Conservation (phyloP, 2,329 filamentous ascomycete species). For the Penicillium sp. region DNA sequence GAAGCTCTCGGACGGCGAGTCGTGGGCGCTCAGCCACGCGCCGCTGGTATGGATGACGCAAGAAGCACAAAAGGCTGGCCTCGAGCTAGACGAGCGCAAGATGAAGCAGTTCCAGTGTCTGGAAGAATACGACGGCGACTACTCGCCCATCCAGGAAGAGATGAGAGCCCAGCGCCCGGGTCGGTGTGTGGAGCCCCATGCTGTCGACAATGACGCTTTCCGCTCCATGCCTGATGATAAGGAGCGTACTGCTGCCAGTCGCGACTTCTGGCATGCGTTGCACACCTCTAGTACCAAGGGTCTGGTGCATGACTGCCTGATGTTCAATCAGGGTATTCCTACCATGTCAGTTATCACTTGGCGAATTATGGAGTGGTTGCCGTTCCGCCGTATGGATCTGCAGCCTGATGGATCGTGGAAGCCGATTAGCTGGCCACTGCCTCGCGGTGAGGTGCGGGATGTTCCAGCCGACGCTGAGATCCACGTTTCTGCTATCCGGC, state of each 20-base stretch:
- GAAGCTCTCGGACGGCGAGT: constrained; percentile 58
- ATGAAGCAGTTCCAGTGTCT: constrained; percentile 65
- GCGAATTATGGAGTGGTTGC: constrained; percentile 79
- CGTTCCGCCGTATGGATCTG: constrained; percentile 78
- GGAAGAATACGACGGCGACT: constrained; percentile 43
- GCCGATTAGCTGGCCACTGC: constrained; percentile 76
- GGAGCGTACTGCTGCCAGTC: constrained; percentile 29
- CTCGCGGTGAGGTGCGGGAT: constrained; percentile 73
- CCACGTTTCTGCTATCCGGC: constrained; percentile 70
- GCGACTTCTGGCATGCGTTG: constrained; percentile 59
- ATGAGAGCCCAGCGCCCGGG: constrained; percentile 17
- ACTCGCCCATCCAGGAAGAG: constrained; percentile 34
- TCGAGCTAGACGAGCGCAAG: constrained; percentile 68
- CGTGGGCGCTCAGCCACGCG: constrained; percentile 62
- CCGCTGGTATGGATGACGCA: constrained; percentile 70
- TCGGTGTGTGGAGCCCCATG: constrained; percentile 9
- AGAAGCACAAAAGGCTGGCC: constrained; percentile 63
- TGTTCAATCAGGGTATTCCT: constrained; percentile 61
- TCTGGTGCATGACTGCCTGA: constrained; percentile 68
- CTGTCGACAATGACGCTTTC: constrained; percentile 17
- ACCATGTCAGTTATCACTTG: constrained; percentile 61
- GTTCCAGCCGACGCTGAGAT: constrained; percentile 69
- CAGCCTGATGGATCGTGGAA: constrained; percentile 71
- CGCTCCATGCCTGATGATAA: constrained; percentile 21
- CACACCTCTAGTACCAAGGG: constrained; percentile 55